phyloP scores from a whole-genome alignment of 306 rosid genomes.

The Fagus sylvatica region DNA sequence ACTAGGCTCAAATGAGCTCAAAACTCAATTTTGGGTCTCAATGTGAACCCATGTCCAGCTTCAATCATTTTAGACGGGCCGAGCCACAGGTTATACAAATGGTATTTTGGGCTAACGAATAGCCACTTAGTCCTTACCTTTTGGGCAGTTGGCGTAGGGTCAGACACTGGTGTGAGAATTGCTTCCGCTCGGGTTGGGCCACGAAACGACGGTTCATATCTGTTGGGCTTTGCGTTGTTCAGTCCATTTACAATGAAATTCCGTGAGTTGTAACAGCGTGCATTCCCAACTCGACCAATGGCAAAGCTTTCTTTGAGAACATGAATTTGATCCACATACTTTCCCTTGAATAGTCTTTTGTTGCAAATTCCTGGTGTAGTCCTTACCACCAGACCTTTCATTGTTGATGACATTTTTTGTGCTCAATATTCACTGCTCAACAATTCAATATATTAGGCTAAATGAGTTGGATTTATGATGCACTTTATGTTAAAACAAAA shows the following conservation, averaged over 20 bases:
- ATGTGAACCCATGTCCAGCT: neutral
- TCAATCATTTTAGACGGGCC: neutral
- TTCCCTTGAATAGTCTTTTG: constrained; percentile 34
- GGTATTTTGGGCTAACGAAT: neutral
- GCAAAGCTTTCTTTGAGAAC: constrained; percentile 16
- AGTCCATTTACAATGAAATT: constrained; percentile 10
- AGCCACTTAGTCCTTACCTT: constrained; percentile 43
- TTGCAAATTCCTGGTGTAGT: constrained; percentile 40
- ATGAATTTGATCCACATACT: constrained; percentile 25
- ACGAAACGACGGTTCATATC: constrained; percentile 19
- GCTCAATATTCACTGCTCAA: neutral
- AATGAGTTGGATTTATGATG: too few relatives aligned
- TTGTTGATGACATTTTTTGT: constrained; percentile 50
- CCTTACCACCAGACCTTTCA: constrained; percentile 60
- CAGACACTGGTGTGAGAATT: constrained; percentile 47
- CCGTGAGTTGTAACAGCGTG: constrained; percentile 10
- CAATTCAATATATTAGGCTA: too few relatives aligned
- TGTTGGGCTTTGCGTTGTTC: constrained; percentile 27
- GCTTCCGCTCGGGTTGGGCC: constrained; percentile 37
- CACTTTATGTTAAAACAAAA: too few relatives aligned
- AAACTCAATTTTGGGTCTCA: neutral
- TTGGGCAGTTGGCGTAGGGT: constrained; percentile 59
- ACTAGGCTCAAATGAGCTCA: neutral
- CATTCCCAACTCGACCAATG: neutral
- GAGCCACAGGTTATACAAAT: neutral